phyloP scores from a whole-genome alignment of 768 basidiomycete genomes.

The Suillus alpinus region DNA sequence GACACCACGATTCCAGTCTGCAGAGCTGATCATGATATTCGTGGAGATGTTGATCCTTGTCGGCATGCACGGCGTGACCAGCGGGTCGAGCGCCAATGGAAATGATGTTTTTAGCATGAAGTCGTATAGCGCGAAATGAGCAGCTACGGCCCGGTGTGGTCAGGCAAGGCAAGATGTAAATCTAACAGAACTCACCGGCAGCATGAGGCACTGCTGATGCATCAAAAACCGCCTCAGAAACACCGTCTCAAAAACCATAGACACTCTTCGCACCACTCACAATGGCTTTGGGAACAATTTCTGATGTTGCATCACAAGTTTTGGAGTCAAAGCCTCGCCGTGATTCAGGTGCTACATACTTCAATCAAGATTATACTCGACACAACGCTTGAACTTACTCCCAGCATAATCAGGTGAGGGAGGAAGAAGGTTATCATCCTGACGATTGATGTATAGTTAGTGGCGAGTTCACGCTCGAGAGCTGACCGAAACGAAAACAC shows the following conservation, averaged over 20 bases:
- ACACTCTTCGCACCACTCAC: constrained; percentile 72
- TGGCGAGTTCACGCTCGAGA: constrained; percentile 41
- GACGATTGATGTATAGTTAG: constrained; percentile 54
- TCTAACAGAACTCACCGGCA: constrained; percentile 46
- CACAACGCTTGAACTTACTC: no score
- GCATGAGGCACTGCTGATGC: constrained; percentile 70
- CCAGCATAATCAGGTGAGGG: constrained; percentile 54
- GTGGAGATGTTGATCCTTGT: constrained; percentile 50
- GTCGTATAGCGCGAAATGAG: no score
- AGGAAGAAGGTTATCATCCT: constrained; percentile 46
- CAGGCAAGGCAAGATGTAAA: not conserved
- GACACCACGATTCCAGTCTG: constrained; percentile 69
- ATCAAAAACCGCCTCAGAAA: constrained; percentile 63
- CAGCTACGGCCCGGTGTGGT: constrained; percentile 58
- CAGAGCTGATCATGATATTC: constrained; percentile 38
- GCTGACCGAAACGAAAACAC: not conserved
- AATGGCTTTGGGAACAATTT: constrained; percentile 66
- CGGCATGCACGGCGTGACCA: constrained; percentile 47
- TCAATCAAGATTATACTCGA: no score
- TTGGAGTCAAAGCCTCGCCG: no score
- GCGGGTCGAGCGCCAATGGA: constrained; percentile 62
- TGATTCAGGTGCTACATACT: no score
- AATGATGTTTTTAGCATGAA: no score
- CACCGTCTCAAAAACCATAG: constrained; percentile 54
- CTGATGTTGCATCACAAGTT: constrained; percentile 47